phyloP scores from a whole-genome alignment of 2,329 filamentous ascomycete species.

The Aspergillus bombycis region DNA sequence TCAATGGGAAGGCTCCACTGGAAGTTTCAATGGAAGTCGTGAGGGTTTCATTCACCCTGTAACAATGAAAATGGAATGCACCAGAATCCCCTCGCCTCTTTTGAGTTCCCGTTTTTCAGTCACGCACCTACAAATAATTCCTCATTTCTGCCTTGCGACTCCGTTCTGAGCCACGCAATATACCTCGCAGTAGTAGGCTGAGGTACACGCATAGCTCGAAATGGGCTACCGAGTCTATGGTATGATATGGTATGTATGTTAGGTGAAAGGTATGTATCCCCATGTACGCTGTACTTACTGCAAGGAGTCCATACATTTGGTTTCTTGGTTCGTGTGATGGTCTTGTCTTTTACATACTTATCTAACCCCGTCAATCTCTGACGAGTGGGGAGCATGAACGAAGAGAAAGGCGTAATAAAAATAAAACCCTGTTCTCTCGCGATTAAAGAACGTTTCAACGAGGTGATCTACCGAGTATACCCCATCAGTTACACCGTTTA shows the following conservation, averaged over 20 bases:
- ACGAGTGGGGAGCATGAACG: neutral
- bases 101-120: neutral
- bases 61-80: neutral
- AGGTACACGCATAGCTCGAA: neutral
- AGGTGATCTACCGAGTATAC: neutral
- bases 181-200: neutral
- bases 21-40: neutral
- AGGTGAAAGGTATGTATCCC: neutral
- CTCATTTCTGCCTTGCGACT: too few species aligned
- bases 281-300: neutral
- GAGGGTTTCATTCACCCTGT: neutral
- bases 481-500: neutral
- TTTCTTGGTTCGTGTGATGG: neutral
- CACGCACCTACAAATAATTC: too few species aligned
- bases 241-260: neutral
- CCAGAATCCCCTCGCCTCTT: neutral
- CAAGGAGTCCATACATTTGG: too few species aligned
- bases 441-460: neutral
- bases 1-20: conserved; percentile 1
- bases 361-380: neutral
- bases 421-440: too few species aligned
- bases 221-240: neutral
- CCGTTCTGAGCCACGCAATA: neutral
- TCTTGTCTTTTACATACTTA: neutral
- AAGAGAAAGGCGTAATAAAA: neutral